Evolutionary conservation across 2,329 filamentous ascomycete species (phyloP), one percentile per base, ranked within the genome.

Genomic region (Whalleya microplaca): DNA sequence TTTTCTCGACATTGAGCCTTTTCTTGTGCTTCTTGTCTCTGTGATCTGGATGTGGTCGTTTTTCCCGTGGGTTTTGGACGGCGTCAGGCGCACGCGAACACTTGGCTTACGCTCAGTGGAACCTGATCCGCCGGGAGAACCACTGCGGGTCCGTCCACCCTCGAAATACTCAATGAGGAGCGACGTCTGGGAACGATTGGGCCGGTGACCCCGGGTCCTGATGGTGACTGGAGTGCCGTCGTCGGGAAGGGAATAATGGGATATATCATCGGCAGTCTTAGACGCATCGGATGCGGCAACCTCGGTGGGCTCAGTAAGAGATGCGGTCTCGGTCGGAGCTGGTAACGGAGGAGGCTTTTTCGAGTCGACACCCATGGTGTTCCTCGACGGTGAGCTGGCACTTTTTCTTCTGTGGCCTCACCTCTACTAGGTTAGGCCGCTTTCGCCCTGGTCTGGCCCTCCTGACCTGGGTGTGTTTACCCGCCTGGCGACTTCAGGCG

Each of bases 121-220:
- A 74, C 61, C 57, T 66, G 80, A 80, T 66, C 80, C 80, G 54
- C 83, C 77, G 42, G 76, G 72, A n/a, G 76, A 72, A 62, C 80
- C 78, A 55, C 80, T 75, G 53, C 70, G 70, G 43, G 66, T 57
- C 73, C 91, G 93, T 61, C 88, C 86, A 64, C 87, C 90, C 76
- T 96, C 93, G 69, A 96, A 97, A 75, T 96, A 96, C 76, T 97
- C 93, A 69, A 97, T 97, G 67, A 97, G 81, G 64, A 97, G 81
- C 54, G 91, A 96, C 40, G 93, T 96, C 77, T 96, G 92, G 45
- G 91, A 96, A 66, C 84, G 76, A 70, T 78, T 83, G 60, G 79
- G 69, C 63, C 76, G 78, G 71, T 84, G 82, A 67, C 84, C 81
- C 58, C 84, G 85, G 44, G 94, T 96, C 71, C 89, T 87, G 73